phyloP scores from a whole-genome alignment of 2,329 filamentous ascomycete genomes.

The Microcyclospora pomicola region DNA sequence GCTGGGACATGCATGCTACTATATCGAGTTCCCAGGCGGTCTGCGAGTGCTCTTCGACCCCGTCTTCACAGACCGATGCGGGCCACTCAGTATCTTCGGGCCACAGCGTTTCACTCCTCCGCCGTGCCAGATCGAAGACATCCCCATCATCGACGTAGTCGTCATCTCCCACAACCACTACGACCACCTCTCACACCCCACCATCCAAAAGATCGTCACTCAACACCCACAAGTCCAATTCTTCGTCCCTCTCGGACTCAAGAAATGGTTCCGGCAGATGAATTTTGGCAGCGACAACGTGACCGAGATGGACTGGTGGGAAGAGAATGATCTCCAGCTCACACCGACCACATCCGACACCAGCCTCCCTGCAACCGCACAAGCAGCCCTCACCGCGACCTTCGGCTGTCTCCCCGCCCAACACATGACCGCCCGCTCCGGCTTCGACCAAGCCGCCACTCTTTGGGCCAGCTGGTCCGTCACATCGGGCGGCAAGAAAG shows the following conservation, averaged over 20 bases:
- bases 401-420: constrained; percentile 75
- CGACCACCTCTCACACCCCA: constrained; percentile 72
- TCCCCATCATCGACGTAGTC: constrained; percentile 60
- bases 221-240: constrained; percentile 69
- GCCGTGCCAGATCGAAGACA: constrained; percentile 63
- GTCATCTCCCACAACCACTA: constrained; percentile 86
- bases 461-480: constrained; percentile 86
- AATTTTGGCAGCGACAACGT: constrained; percentile 66
- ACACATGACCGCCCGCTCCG: constrained; percentile 57
- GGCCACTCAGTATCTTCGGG: constrained; percentile 55
- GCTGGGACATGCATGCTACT: constrained; percentile 91
- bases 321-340: constrained; percentile 60
- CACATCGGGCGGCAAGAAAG: constrained; percentile 55
- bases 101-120: constrained; percentile 66
- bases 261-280: constrained; percentile 60
- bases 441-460: constrained; percentile 58
- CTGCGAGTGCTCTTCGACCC: constrained; percentile 86
- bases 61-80: constrained; percentile 79
- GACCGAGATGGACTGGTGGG: constrained; percentile 93
- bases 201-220: constrained; percentile 55
- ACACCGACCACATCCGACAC: too few species aligned
- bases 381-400: constrained; percentile 47
- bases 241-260: constrained; percentile 73
- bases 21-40: constrained; percentile 75
- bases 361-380: neutral